A percentile compares a stretch with the other conserved stretches of the same genome.
phyloP scores from a whole-genome alignment of 495 filamentous ascomycete genomes.

The Pseudevernia furfuracea region DNA sequence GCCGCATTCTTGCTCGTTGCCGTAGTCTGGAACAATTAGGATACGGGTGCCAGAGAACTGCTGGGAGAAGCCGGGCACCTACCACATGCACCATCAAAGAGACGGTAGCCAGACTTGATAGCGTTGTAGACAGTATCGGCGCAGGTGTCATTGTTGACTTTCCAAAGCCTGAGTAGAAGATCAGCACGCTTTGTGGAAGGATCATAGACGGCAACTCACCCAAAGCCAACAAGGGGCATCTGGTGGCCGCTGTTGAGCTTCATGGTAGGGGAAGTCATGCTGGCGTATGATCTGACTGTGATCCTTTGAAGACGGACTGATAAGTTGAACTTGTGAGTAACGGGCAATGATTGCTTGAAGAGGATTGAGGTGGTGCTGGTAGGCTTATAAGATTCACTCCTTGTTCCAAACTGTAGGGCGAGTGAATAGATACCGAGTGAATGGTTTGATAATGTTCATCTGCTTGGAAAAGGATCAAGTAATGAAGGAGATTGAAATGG shows the following conservation, averaged over 20 bases:
- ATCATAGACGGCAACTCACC: constrained; percentile 22
- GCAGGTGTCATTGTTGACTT: constrained; percentile 69
- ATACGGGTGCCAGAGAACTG: background rate
- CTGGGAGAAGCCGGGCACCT: constrained; percentile 27
- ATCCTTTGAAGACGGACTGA: constrained; percentile 2
- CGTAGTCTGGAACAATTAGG: constrained; percentile 57
- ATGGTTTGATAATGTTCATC: constrained; percentile 14
- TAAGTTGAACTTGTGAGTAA: background rate
- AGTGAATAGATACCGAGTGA: constrained; percentile 7
- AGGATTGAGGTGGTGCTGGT: constrained; percentile 15
- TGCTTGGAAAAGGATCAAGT: background rate
- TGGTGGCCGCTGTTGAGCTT: constrained; percentile 74
- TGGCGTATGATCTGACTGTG: constrained; percentile 28
- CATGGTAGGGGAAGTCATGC: constrained; percentile 45
- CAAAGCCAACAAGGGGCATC: constrained; percentile 81
- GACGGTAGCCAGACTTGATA: constrained; percentile 79
- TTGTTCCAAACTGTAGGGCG: no score
- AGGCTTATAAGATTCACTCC: background rate
- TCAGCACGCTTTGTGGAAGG: constrained; percentile 4
- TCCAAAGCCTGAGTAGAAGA: constrained; percentile 61
- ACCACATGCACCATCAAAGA: constrained; percentile 85
- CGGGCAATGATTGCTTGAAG: constrained; percentile 2
- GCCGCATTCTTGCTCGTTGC: constrained; percentile 78
- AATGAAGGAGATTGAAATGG: background rate
- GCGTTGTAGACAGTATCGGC: constrained; percentile 80